Evolutionary conservation across 495 filamentous ascomycete genomes (phyloP), one percentile per base, ranked within the genome.

Genomic region (Aspergillus affinis): DNA sequence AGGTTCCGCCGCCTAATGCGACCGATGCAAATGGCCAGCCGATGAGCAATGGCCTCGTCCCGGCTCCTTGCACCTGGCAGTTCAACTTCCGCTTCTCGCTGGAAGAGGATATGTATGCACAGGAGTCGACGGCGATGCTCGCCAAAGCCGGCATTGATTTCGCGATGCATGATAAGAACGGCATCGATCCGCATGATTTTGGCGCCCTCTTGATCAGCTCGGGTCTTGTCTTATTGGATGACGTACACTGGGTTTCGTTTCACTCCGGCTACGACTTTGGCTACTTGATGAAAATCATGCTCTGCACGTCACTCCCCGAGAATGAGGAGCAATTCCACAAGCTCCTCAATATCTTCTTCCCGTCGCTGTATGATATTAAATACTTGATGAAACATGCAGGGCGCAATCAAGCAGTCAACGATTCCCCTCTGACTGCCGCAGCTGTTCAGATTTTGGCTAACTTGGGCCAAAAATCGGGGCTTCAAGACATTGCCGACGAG

Each of bases 181-280:
- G 94, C n/a, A 98, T 98, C 64, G 91, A 95, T 60, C 91, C 91
- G 0, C 81, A 84, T 27, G 86, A 91, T 56, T 98, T 98, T 68
- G 94, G 91, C 6, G 83, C 93, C 15, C 81, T 96, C 18, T 80
- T 98, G 53, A 93, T 96, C 54, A 91, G 87, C 58, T 98, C 94
- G 15, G 94, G 94, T 9, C 79, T 98, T 30, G 90, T 94, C n/a
- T 86, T 94, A 65, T 79, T 88, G 52, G 89, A 93, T 41, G 86
- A 96, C 53, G 89, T 97, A 17, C 85, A 88, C 67, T 98, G 94
- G 94, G 88, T 98, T 32, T 95, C 91, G 19, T 98, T 98, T 75
- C 94, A 98, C 72, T 93, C 90, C n/a, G 94, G 94, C 51, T 98
- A 98, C 77, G 94, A 98, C 76, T 97, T 98, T 75, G 94, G 91